These are phyloP conservation scores for Triticum aestivum DNA, from an alignment of 176 grass and related monocot species.

Conservation along the genomic window DNA sequence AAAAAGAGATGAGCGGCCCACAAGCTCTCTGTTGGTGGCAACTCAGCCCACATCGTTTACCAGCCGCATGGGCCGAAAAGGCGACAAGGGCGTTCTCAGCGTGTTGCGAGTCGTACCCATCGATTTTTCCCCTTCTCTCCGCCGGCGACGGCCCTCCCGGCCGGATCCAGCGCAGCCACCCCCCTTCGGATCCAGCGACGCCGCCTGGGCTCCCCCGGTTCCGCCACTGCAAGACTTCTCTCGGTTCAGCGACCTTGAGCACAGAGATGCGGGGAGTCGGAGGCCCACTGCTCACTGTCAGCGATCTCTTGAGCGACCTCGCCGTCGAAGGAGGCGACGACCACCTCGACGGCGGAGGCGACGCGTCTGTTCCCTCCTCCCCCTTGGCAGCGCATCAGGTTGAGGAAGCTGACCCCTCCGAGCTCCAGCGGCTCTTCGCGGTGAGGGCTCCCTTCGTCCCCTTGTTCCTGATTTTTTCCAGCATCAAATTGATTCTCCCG, in stretches of 20 bases:
- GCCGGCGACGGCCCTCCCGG: too few species aligned
- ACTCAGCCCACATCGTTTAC: too few species aligned
- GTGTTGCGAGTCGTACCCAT: too few species aligned
- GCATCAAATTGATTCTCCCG: neutral
- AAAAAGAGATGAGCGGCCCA: too few species aligned
- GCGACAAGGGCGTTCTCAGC: too few species aligned
- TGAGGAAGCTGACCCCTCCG: conserved; percentile 37
- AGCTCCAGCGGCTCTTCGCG: conserved; percentile 58
- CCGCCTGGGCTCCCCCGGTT: too few species aligned
- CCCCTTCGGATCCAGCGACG: too few species aligned
- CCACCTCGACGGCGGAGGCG: conserved; percentile 5
- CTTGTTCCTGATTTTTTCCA: neutral
- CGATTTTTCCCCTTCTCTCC: too few species aligned
- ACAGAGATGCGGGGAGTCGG: conserved; percentile 56
- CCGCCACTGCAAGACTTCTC: too few species aligned
- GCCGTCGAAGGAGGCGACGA: conserved; percentile 43
- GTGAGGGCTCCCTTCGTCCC: conserved; percentile 1
- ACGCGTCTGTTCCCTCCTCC: neutral
- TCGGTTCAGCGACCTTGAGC: neutral
- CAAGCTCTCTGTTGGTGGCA: too few species aligned
- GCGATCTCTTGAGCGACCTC: conserved; percentile 68
- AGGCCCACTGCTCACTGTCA: conserved; percentile 68
- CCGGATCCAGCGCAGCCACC: too few species aligned
- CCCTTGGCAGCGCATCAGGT: conserved; percentile 10
- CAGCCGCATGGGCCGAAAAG: too few species aligned